phyloP scores from a whole-genome alignment of 305 asterid species.

The Fraxinus platypoda region DNA sequence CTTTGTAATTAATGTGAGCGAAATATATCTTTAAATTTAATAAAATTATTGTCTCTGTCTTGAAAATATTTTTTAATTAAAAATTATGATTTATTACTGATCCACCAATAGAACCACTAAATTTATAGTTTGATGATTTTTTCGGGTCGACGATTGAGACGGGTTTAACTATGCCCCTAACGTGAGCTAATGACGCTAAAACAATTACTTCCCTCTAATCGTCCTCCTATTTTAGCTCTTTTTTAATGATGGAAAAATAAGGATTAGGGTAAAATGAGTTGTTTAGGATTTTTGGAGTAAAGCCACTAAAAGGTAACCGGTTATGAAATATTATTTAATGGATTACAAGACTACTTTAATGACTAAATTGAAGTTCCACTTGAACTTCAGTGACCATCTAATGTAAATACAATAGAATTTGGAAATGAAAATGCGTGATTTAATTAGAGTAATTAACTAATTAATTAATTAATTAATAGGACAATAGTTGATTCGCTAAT shows the following conservation, averaged over 20 bases:
- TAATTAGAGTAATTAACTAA: slow-evolving; percentile 8
- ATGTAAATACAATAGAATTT: background rate
- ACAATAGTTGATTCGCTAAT: background rate
- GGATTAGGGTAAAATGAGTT: background rate
- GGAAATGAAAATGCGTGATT: background rate
- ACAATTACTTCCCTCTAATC: background rate
- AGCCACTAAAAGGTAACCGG: background rate
- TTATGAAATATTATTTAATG: background rate
- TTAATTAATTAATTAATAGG: background rate
- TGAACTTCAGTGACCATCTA: background rate
- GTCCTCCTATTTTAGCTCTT: background rate
- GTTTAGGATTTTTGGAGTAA: background rate
- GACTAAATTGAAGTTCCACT: background rate
- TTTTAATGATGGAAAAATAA: background rate
- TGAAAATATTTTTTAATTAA: no score
- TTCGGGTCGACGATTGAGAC: background rate
- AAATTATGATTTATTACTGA: no score
- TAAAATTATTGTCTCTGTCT: background rate
- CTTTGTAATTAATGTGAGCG: no score
- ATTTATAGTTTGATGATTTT: background rate
- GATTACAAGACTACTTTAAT: background rate
- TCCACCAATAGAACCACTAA: background rate
- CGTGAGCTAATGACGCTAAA: background rate
- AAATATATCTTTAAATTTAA: no score
- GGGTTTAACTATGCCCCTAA: background rate